Base-by-base conservation (phyloP, 1,284 basidiomycete genomes). In the Pseudozyma sp. region DNA sequence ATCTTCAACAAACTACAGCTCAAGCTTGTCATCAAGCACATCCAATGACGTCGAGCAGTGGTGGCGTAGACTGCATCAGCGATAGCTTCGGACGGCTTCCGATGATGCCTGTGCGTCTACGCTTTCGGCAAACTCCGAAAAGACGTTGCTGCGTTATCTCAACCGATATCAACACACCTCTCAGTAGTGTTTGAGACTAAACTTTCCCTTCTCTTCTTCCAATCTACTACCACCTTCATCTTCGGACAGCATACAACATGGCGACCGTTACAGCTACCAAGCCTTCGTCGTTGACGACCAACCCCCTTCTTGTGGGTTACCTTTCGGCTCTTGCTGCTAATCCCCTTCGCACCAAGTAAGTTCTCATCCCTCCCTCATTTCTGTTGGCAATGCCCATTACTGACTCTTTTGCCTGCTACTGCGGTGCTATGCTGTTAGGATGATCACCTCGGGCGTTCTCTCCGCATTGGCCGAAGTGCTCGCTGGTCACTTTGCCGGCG, bases 261-360 rank as follows among this genome's bases (percentile, higher is more conserved):
- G 53, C 71, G 34, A 68, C 70, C 50, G 62, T 74, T 10, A 31
- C 25, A 31, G 62, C 70, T 6, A 61, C 71, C 6, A 74, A 74
- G 52, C 62, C 66, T 21, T 74, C 71, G 59, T 42, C 70, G 36
- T 36, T 76, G 60, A 54, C 67, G 51, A 62, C 68, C 48, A 71
- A 79, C 63, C 67, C 74, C 8, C 59, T 79, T 19, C 65, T 80
- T 14, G 54, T 63, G n/a, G 55, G 60, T 21, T 80, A 80, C 59
- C 69, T 79, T 43, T 55, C 69, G 48, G 71, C 75, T n/a, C 74
- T 80, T 14, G 60, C 71, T n/a, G 62, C 75, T 48, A 80, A 80
- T 57, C 79, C 79, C 19, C 64, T 80, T n/a, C 59, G 76, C 47
- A 80, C 79, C 36, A 80, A 80, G 70, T 72, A 52, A 63, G 71